Conservation (phyloP, 2,329 filamentous ascomycete species). For the Apiospora arundinis region DNA sequence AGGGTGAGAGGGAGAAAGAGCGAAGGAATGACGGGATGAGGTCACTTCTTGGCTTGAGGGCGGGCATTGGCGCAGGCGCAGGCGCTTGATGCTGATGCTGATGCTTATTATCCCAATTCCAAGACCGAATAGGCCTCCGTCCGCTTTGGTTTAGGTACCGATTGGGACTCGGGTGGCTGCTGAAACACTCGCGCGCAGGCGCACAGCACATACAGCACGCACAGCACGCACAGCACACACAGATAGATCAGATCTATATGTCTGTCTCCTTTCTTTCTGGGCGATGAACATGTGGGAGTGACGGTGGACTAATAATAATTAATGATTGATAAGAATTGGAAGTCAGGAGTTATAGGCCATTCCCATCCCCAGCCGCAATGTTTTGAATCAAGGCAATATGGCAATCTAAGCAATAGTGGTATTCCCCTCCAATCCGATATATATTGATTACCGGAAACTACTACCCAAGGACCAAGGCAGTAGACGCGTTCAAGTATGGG, state of each 20-base stretch:
- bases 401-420: not conserved
- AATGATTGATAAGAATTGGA: no score
- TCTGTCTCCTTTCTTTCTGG: not conserved
- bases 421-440: not conserved
- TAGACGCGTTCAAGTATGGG: not conserved
- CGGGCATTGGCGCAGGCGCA: no score
- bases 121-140: not conserved
- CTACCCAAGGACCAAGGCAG: slow-evolving; percentile 1
- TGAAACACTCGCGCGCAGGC: not conserved
- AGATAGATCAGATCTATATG: not conserved
- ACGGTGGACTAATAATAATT: no score
- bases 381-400: slow-evolving; percentile 13
- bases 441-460: not conserved
- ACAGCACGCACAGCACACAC: not conserved
- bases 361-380: slow-evolving; percentile 1
- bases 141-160: not conserved
- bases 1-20: not conserved
- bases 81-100: not conserved
- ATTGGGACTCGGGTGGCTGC: slow-evolving; percentile 1
- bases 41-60: slow-evolving; percentile 20
- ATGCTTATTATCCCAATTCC: not conserved
- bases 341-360: no score
- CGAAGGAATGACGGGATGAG: slow-evolving; percentile 24
- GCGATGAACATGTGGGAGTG: slow-evolving; percentile 8
- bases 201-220: not conserved